Base-by-base conservation (phyloP, 257 asterid genomes). In the Ilex aquifolium region DNA sequence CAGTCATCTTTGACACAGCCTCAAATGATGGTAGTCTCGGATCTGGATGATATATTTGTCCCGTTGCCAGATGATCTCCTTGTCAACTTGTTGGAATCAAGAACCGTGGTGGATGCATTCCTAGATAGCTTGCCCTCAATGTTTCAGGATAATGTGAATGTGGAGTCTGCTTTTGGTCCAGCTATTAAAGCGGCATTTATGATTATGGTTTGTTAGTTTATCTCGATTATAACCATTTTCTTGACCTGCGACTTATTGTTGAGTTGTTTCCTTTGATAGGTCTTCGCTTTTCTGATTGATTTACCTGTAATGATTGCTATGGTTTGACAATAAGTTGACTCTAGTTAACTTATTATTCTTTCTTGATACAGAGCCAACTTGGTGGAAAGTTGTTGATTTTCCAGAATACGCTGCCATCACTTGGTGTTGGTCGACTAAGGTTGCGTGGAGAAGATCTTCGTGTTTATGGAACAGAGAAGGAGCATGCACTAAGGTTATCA, bases 121-220 rank as follows among this genome's bases (percentile, higher is more conserved):
- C 99, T 93, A 48, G 96, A 90, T 71, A 88, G 95, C 71, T 81
- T 93, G 75, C 95, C 99, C 50, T 62, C 89, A 72, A 90, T 90
- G 96, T 93, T 93, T 81, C 87, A 81, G 77, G 93, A 80, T n/a
- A 93, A 82, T 72, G 59, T 80, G 80, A 90, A 88, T 79, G 88
- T 93, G 51, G 99, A 93, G 82, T 90, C 99, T 60, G 99, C 99
- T 73, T 93, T 93, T 80, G 99, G 99, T 69, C 97, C 99, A 40
- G 97, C 99, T 76, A 91, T 90, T 69, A 90, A 80, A 84, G 87
- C 95, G 21, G 90, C 96, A 63, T 84, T 81, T 75, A 80, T 93
- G 95, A 85, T 93, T 74, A 85, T 90, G 99, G 99, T 93, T 79
- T 27, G 97, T 70, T 64, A 57, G 42, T 52, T 59, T 59, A 60